phyloP scores from a whole-genome alignment of 2,329 filamentous ascomycete species.

The Aspergillus thermomutatus region DNA sequence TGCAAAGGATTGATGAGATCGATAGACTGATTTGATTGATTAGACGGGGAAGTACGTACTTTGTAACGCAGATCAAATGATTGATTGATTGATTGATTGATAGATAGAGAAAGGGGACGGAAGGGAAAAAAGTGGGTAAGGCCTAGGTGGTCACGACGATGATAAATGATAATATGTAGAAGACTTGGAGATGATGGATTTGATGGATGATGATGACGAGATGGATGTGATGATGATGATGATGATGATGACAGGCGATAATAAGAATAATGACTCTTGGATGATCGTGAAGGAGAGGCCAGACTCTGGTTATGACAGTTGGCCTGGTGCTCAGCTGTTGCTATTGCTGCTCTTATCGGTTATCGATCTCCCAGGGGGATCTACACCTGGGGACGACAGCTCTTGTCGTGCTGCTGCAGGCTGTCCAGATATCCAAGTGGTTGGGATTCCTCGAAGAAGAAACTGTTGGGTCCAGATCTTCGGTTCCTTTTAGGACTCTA shows the following conservation, averaged over 20 bases:
- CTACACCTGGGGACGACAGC: conserved; percentile 16
- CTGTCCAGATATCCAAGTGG: neutral
- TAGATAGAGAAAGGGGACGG: conserved; percentile 1
- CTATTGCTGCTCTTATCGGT: conserved; percentile 17
- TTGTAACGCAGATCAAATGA: neutral
- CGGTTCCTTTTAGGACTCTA: neutral
- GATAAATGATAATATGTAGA: conserved; percentile 2
- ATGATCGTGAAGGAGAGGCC: neutral
- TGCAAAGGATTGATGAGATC: neutral
- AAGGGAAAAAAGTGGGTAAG: conserved; percentile 1
- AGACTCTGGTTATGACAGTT: no score
- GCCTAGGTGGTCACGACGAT: neutral
- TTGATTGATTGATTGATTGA: conserved; percentile 3
- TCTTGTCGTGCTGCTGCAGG: neutral
- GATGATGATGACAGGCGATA: conserved; percentile 2
- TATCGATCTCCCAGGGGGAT: conserved; percentile 24
- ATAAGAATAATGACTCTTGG: neutral
- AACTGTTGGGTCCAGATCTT: neutral
- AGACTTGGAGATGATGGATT: conserved; percentile 4
- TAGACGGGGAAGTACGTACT: neutral
- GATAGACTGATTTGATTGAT: conserved; percentile 14
- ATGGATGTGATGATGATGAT: conserved; percentile 1
- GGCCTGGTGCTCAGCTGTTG: neutral
- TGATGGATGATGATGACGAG: conserved; percentile 1
- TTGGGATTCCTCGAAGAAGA: neutral